Evolutionary conservation across 257 asterid species (phyloP), one percentile per base, ranked within the genome.

Genomic region (Przewalskia tangutica): DNA sequence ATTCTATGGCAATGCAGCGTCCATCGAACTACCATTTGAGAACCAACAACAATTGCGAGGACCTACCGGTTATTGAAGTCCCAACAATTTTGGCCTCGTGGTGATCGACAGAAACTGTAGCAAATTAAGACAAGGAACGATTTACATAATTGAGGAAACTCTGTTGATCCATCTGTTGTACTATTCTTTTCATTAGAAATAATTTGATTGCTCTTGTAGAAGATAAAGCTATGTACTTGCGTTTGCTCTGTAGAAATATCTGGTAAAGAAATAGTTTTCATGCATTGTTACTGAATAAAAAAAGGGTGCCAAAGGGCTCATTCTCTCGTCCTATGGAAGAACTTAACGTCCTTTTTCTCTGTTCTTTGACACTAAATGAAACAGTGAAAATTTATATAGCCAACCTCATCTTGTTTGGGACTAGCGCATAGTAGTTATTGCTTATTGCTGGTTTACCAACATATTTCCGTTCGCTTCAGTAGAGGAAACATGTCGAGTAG

Each of bases 1-100:
- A 89, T 96, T 96, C 81, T 96, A 96, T 60, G 97, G 83, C 82
- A 94, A 96, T 75, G 99, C 99, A 48, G 93, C 94, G 6, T 86
- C 81, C 23, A 91, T 96, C 55, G 93, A 91, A 53, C 90, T 95
- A 53, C 99, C 98, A 60, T 94, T 91, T 34, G 97, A 95, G 88
- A 91, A 88, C 77, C 92, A 89, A 80, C 92, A 89, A 80, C 88
- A 89, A 5, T 88, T 84, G 81, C 89, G 90, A 59, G 81, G 81
- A 81, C 87, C 89, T 90, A 48, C 75, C 73, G 48, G 80, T 50
- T 59, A 62, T 58, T 38, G 63, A 66, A 73, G 78, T 59, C 62
- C 77, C 51, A 16, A 23, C 27, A 9, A 13, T 79, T 59, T 42
- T 14, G 16, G 46, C 82, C 82, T 79, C 46, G 8, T 18, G 75